Evolutionary conservation across 2,329 filamentous ascomycete genomes (phyloP).

Genomic region (Exophiala lecanii-corni): DNA sequence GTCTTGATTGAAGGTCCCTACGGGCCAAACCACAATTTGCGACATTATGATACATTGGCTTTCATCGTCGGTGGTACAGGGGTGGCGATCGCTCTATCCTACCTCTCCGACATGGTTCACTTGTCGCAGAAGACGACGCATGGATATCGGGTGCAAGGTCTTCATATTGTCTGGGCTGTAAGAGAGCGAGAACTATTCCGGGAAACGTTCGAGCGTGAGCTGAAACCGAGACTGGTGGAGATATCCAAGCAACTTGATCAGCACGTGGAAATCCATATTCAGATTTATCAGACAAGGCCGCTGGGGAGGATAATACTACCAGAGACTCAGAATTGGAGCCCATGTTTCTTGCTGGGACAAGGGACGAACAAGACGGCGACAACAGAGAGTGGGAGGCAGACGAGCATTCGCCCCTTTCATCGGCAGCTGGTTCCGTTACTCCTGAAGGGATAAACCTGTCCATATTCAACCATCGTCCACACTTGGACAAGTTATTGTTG

Average conservation of each 20-base stretch:
- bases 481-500: conserved; percentile 25
- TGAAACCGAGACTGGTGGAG: conserved; percentile 9
- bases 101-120: conserved; percentile 28
- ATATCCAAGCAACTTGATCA: neutral
- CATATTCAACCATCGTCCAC: conserved; percentile 21
- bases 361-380: too few species aligned
- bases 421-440: neutral
- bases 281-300: neutral
- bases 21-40: conserved; percentile 35
- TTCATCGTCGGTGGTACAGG: conserved; percentile 40
- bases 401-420: neutral
- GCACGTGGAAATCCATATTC: neutral
- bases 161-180: conserved; percentile 31
- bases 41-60: conserved; percentile 45
- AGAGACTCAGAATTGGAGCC: neutral
- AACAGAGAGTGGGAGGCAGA: neutral
- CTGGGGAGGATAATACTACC: neutral
- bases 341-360: neutral
- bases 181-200: conserved; percentile 29
- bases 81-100: conserved; percentile 44
- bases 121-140: neutral
- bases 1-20: conserved; percentile 49
- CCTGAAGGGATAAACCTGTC: neutral
- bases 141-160: conserved; percentile 18
- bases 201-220: conserved; percentile 27